These are phyloP conservation scores for Annulohypoxylon maeteangense DNA, from an alignment of 495 filamentous ascomycete genomes.

Conservation along the genomic window DNA sequence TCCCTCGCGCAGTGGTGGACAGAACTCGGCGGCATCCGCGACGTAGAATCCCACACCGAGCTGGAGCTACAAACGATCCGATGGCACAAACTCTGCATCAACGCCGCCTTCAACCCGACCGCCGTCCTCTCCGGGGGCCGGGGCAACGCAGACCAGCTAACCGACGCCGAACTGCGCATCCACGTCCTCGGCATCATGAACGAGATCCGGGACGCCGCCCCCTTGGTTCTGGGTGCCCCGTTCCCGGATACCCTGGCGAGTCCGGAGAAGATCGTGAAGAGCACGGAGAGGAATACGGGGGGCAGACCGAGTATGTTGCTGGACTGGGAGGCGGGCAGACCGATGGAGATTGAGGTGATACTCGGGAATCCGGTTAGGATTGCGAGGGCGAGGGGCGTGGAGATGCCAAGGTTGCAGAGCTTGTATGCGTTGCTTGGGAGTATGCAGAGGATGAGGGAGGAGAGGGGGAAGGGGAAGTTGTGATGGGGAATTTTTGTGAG, in stretches of 20 bases:
- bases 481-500: conserved; percentile 3
- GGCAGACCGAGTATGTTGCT: conserved; percentile 69
- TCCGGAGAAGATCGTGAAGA: conserved; percentile 64
- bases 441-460: conserved; percentile 56
- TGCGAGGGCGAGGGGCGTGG: conserved; percentile 60
- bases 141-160: conserved; percentile 65
- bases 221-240: conserved; percentile 58
- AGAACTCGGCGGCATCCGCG: conserved; percentile 60
- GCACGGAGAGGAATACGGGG: conserved; percentile 65
- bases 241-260: conserved; percentile 59
- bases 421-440: conserved; percentile 63
- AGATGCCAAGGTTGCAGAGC: conserved; percentile 63
- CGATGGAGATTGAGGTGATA: conserved; percentile 71
- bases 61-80: conserved; percentile 65
- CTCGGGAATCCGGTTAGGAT: conserved; percentile 68
- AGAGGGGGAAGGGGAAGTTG: conserved; percentile 49
- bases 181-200: conserved; percentile 65
- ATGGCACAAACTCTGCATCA: conserved; percentile 75
- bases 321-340: conserved; percentile 66
- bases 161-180: conserved; percentile 59
- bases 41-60: conserved; percentile 62
- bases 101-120: conserved; percentile 71
- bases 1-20: conserved; percentile 53
- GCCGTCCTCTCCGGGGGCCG: conserved; percentile 66
- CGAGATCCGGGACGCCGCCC: conserved; percentile 66